phyloP scores from a whole-genome alignment of 2,329 filamentous ascomycete genomes.

The Aspergillus quadrilineatus region DNA sequence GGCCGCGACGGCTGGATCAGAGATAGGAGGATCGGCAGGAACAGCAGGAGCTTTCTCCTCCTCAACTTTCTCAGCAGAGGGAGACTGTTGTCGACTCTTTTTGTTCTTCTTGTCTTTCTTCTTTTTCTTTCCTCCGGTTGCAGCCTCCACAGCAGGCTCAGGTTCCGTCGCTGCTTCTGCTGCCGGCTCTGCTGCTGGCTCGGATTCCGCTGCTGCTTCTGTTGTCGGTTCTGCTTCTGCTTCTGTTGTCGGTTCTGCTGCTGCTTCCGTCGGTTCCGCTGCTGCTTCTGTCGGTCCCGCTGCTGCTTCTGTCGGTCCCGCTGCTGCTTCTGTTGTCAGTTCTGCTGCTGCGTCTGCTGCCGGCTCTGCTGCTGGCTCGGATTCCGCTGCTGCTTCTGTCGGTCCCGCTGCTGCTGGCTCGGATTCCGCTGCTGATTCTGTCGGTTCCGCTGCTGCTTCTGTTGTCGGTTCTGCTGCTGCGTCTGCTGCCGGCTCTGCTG shows the following conservation, averaged over 20 bases:
- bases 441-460: neutral
- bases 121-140: neutral
- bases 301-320: neutral
- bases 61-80: slow-evolving; percentile 8
- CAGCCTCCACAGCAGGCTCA: neutral
- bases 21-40: slow-evolving; percentile 1
- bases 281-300: neutral
- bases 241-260: neutral
- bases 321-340: neutral
- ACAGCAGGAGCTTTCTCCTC: neutral
- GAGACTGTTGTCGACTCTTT: neutral
- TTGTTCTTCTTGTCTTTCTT: neutral
- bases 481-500: slow-evolving; percentile 4
- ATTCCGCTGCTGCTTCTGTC: neutral
- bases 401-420: neutral
- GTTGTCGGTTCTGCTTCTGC: neutral
- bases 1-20: slow-evolving; percentile 14
- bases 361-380: neutral
- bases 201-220: neutral
- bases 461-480: neutral
- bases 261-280: no score
- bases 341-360: neutral
- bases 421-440: neutral
- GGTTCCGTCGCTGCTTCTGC: neutral
- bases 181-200: neutral